phyloP scores from a whole-genome alignment of 1,139 yeast genomes.

The Saccharomyces pastorianus region DNA sequence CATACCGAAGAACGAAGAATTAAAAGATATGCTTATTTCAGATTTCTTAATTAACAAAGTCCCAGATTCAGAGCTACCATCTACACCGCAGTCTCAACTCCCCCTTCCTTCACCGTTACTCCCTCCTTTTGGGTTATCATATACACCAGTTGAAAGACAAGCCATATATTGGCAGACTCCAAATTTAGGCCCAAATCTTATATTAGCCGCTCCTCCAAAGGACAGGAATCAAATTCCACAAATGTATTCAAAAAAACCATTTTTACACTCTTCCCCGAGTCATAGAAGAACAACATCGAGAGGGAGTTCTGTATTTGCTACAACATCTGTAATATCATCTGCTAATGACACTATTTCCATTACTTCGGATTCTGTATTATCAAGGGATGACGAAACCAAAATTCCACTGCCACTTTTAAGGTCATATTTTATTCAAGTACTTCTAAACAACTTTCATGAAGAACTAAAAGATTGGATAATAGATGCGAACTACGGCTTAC shows the following conservation, averaged over 20 bases:
- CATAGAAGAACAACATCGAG: slow-evolving; percentile 1
- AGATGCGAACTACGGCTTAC: slow-evolving; percentile 25
- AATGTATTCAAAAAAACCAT: not conserved
- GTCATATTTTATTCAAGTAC: slow-evolving; percentile 21
- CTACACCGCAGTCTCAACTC: not conserved
- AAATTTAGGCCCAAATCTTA: not conserved
- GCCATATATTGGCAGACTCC: not conserved
- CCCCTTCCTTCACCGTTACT: not conserved
- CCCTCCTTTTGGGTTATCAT: not conserved
- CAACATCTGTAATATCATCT: slow-evolving; percentile 14
- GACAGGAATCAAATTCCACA: not conserved
- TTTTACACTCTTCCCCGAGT: not conserved
- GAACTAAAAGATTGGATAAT: slow-evolving; percentile 16
- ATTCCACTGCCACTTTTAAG: slow-evolving; percentile 22
- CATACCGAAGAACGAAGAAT: slow-evolving; percentile 24
- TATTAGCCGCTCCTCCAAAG: not conserved
- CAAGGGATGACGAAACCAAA: slow-evolving; percentile 3
- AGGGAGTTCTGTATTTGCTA: slow-evolving; percentile 11
- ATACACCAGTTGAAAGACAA: slow-evolving; percentile 4
- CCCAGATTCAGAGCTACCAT: not conserved
- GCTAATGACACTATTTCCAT: slow-evolving; percentile 7
- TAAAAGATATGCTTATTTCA: slow-evolving; percentile 21
- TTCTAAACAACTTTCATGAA: slow-evolving; percentile 16
- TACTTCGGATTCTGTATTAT: slow-evolving; percentile 3
- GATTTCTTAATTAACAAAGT: slow-evolving; percentile 11